Evolutionary conservation across 2,329 filamentous ascomycete genomes (phyloP).

Genomic region (Penicillium aurantiogriseum): DNA sequence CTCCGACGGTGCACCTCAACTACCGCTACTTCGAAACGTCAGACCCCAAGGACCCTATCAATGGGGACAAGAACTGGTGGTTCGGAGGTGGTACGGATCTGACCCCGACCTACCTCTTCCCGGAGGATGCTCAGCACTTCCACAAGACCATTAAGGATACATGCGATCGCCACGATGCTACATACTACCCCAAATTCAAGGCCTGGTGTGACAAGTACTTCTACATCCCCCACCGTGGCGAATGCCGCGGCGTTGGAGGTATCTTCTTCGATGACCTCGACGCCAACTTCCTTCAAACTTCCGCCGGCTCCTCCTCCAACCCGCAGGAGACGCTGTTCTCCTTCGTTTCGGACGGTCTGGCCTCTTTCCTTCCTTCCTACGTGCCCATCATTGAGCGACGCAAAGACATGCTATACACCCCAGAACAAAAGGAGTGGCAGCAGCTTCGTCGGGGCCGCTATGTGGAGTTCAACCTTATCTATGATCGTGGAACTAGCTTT

Average conservation of each 20-base stretch:
- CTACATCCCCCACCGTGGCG: slow-evolving; percentile 83
- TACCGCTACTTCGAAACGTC: slow-evolving; percentile 98
- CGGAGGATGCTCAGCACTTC: slow-evolving; percentile 96
- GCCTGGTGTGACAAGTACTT: slow-evolving; percentile 99
- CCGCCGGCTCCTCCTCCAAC: slow-evolving; percentile 60
- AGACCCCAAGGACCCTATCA: slow-evolving; percentile 71
- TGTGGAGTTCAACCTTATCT: slow-evolving; percentile 97
- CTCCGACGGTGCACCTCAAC: slow-evolving; percentile 95
- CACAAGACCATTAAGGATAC: slow-evolving; percentile 88
- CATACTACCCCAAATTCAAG: slow-evolving; percentile 93
- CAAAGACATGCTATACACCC: slow-evolving; percentile 88
- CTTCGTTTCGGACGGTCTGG: slow-evolving; percentile 80
- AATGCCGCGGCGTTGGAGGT: slow-evolving; percentile 83
- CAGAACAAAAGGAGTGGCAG: slow-evolving; percentile 91
- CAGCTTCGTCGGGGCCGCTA: slow-evolving; percentile 92
- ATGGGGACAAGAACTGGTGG: slow-evolving; percentile 78
- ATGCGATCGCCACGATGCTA: slow-evolving; percentile 89
- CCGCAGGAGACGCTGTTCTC: slow-evolving; percentile 87
- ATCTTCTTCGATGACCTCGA: slow-evolving; percentile 99
- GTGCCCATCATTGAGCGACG: slow-evolving; percentile 81
- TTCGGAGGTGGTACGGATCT: slow-evolving; percentile 94
- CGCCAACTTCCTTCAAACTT: slow-evolving; percentile 46
- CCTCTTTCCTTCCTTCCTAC: slow-evolving; percentile 86
- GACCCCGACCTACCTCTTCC: slow-evolving; percentile 90
- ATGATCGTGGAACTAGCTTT: slow-evolving; percentile 93